Percentiles rank a stretch among this genome's conserved stretches.
These are phyloP conservation scores for Pilaira anomala DNA, from an alignment of 192 early-diverging fungal species.

Conservation along the genomic window DNA sequence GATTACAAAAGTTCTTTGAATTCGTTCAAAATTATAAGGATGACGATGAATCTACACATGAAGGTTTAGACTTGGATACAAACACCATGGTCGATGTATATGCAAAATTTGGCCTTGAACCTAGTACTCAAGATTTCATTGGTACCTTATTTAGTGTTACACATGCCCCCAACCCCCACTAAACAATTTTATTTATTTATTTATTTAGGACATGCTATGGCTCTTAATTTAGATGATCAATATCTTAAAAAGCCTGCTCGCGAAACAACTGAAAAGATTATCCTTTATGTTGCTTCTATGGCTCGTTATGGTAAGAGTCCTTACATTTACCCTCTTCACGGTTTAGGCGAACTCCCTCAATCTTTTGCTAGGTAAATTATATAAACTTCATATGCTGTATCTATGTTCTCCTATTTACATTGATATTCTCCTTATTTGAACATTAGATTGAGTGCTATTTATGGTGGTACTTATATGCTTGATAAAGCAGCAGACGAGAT, in stretches of 20 bases:
- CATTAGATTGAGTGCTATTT: slow-evolving; percentile 90
- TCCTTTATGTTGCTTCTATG: slow-evolving; percentile 90
- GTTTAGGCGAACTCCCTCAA: slow-evolving; percentile 97
- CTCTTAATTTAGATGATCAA: slow-evolving; percentile 89
- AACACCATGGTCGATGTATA: slow-evolving; percentile 84
- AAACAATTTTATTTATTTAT: neutral
- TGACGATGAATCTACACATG: slow-evolving; percentile 77
- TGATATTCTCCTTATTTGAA: too few relatives aligned
- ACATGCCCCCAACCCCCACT: neutral
- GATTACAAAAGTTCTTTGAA: slow-evolving; percentile 93
- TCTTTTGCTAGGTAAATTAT: slow-evolving; percentile 79
- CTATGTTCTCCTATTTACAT: too few relatives aligned
- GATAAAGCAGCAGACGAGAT: slow-evolving; percentile 90
- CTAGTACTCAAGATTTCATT: slow-evolving; percentile 95
- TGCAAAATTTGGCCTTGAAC: slow-evolving; percentile 86
- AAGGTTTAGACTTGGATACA: slow-evolving; percentile 71
- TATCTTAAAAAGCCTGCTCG: slow-evolving; percentile 70
- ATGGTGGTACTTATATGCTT: slow-evolving; percentile 99
- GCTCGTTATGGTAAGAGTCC: slow-evolving; percentile 93
- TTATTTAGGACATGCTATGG: slow-evolving; percentile 84
- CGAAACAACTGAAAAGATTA: slow-evolving; percentile 87
- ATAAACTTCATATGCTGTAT: too few relatives aligned
- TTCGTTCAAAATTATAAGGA: slow-evolving; percentile 90
- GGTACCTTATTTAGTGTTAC: neutral
- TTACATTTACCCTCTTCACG: slow-evolving; percentile 98